phyloP scores from a whole-genome alignment of 805 yeast species.

The Ogataea siamensis region DNA sequence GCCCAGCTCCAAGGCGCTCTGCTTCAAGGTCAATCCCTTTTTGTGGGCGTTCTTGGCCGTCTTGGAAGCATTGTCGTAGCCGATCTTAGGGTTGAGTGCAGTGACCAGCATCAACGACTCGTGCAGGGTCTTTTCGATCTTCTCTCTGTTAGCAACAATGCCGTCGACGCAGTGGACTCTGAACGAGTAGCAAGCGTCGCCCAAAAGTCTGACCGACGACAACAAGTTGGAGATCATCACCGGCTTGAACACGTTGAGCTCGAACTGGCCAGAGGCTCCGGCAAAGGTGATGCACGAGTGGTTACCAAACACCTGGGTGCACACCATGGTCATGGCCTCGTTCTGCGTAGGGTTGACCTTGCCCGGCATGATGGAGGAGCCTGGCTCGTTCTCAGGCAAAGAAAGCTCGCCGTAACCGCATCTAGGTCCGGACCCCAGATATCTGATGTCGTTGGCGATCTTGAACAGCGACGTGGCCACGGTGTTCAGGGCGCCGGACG shows the following conservation, averaged over 20 bases:
- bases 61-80: conserved; percentile 96
- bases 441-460: conserved; percentile 97
- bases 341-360: conserved; percentile 99
- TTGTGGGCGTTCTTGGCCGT: conserved; percentile 98
- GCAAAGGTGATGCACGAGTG: conserved; percentile 92
- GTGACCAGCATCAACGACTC: conserved; percentile 98
- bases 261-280: conserved; percentile 98
- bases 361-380: conserved; percentile 99
- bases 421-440: conserved; percentile 98
- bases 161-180: conserved; percentile 95
- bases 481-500: conserved; percentile 95
- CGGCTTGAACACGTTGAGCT: conserved; percentile 97
- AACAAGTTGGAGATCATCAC: conserved; percentile 89
- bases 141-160: conserved; percentile 81
- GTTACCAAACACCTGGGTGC: conserved; percentile 97
- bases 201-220: conserved; percentile 81
- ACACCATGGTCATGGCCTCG: conserved; percentile 98
- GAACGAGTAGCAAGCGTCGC: conserved; percentile 89
- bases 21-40: conserved; percentile 93
- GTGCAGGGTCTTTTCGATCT: conserved; percentile 82
- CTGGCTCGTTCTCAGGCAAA: conserved; percentile 98
- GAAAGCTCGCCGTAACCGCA: conserved; percentile 97
- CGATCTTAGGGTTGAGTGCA: conserved; percentile 97
- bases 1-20: conserved; percentile 89
- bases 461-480: conserved; percentile 91